These are phyloP conservation scores for Apiospora arundinis DNA, from an alignment of 2,329 filamentous ascomycete genomes.

Conservation along the genomic window DNA sequence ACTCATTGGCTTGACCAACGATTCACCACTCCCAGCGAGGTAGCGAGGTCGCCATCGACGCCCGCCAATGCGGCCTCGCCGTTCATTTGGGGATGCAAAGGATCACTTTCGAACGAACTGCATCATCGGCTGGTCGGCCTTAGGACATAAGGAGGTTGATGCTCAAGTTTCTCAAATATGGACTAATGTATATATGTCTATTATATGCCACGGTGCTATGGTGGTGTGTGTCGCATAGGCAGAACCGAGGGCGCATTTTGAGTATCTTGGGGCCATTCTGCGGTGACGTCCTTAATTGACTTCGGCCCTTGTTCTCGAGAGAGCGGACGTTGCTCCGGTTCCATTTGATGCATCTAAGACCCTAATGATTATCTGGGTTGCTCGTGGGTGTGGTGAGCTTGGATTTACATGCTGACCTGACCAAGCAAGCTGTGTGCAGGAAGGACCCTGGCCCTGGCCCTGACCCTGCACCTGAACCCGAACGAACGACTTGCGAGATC, in stretches of 20 bases:
- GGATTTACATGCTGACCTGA: constrained; percentile 9
- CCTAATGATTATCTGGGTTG: background rate
- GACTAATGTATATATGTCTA: background rate
- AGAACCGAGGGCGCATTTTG: background rate
- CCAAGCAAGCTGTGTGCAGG: background rate
- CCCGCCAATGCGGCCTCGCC: background rate
- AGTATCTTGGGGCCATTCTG: background rate
- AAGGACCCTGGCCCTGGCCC: background rate
- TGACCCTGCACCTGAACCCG: too few species aligned
- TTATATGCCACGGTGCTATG: background rate
- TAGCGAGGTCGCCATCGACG: background rate
- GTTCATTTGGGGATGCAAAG: background rate
- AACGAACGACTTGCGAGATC: background rate
- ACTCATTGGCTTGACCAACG: background rate
- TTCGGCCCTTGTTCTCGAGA: background rate
- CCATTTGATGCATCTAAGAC: background rate
- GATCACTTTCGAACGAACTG: background rate
- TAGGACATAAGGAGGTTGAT: background rate
- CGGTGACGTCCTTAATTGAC: background rate
- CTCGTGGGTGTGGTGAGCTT: background rate
- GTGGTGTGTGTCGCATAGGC: background rate
- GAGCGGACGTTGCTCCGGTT: background rate
- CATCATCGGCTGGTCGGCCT: background rate
- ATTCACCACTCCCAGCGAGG: background rate
- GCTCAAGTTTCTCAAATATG: background rate